Base-by-base conservation (phyloP, 768 basidiomycete genomes). In the Heimioporus sp. region DNA sequence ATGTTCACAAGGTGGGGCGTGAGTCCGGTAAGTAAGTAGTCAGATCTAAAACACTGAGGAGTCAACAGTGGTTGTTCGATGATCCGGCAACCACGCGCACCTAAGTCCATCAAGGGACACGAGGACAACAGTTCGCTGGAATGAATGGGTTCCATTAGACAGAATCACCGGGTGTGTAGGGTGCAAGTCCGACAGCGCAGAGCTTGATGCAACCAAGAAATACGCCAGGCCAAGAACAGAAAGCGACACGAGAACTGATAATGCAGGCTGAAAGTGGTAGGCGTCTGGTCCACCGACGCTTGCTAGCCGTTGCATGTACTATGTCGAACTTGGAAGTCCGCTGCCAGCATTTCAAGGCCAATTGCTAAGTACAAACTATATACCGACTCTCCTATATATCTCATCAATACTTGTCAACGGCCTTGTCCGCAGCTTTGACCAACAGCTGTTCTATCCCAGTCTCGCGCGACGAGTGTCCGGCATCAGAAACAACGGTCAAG, bases 401-500 rank as follows among this genome's bases (percentile, higher is more conserved):
- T 12, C n/a, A 11, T 63, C 38, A 65, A 49, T 66, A 59, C 32
- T 59, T 64, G 32, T 48, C 55, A 46, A 61, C 64, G 20, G 66
- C 64, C 40, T 68, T 61, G 30, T 69, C 63, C 10, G 67, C 38
- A 8, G 67, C 91, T 76, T 91, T 79, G 15, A 90, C 80, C 37
- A 96, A 75, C 48, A 86, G 68, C 66, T 83, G 82, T 24, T 82
- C 73, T 10, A 73, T 95, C 4, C 85, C 86, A 1, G 73, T 63
- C 70, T 96, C 94, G 40, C 85, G 80, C 12, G 89, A 78, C 30
- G 88, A 91, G 67, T 97, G 94, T 0, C 93, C 93, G 4, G 93
- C 92, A 66, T 91, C 88, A 15, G 88, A 83, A 12, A 93, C 86
- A 45, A 93, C 80, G 53, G 82, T 75, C 6, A 95, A 68, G 43